A percentile compares a stretch with the other conserved stretches of the same genome.
These are phyloP conservation scores for Dioscorea cayenensis DNA, from an alignment of 116 monocot genomes.

Conservation along the genomic window DNA sequence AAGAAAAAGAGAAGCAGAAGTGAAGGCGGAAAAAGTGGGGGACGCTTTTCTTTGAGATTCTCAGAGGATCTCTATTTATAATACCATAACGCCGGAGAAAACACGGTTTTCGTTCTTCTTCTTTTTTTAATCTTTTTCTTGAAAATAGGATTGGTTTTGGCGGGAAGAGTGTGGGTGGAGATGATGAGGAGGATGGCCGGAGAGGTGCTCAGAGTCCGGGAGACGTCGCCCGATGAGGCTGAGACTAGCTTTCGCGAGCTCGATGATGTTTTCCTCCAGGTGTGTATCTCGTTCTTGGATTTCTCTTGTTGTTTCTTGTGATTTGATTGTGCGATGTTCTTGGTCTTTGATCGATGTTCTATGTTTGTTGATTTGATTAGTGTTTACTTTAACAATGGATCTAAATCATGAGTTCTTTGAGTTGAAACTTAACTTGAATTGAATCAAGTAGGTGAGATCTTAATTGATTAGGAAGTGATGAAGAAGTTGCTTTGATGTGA, in stretches of 20 bases:
- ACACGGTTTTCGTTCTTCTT: not conserved
- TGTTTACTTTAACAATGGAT: no score
- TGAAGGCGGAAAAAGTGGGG: not conserved
- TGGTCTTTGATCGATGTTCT: not conserved
- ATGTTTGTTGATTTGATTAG: no score
- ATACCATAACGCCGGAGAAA: not conserved
- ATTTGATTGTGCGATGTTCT: not conserved
- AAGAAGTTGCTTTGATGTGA: no score
- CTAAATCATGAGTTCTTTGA: no score
- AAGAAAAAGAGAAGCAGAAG: not conserved
- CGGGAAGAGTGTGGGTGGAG: conserved; percentile 1
- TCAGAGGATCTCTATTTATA: not conserved
- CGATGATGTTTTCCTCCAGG: conserved; percentile 66
- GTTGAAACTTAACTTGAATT: not conserved
- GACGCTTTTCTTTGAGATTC: not conserved
- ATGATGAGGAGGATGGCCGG: conserved; percentile 15
- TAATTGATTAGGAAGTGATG: no score
- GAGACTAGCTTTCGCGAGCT: conserved; percentile 57
- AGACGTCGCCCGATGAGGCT: conserved; percentile 17
- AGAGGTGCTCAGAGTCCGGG: conserved; percentile 23
- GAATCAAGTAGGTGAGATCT: not conserved
- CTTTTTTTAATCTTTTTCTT: not conserved
- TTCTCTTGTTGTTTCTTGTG: not conserved
- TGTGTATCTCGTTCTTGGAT: conserved; percentile 11
- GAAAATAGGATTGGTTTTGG: not conserved